Percentiles rank a stretch among this genome's conserved stretches.
Evolutionary conservation across 2,329 filamentous ascomycete genomes (phyloP).

Genomic region (Blumeria hordei): DNA sequence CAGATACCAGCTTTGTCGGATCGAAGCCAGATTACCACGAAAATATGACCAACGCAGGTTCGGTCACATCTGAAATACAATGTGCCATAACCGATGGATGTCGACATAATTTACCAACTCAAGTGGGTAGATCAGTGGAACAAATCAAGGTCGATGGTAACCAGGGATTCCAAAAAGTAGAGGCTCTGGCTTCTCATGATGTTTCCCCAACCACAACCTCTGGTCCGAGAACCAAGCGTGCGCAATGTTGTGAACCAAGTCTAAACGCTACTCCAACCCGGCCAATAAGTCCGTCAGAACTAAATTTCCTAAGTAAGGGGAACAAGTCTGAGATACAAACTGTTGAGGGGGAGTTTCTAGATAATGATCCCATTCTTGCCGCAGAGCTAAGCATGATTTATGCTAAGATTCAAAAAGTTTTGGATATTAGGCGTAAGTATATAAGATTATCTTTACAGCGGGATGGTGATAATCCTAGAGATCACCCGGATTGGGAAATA

Average conservation of each 20-base stretch:
- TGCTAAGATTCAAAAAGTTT: slow-evolving; percentile 68
- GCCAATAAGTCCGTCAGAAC: neutral
- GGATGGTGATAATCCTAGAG: slow-evolving; percentile 65
- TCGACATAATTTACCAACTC: neutral
- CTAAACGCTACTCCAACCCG: neutral
- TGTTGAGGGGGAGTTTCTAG: slow-evolving; percentile 25
- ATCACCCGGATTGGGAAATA: slow-evolving; percentile 60
- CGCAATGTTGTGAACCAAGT: neutral
- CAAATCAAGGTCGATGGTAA: neutral
- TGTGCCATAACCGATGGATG: neutral
- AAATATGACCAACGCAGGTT: neutral
- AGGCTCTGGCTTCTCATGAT: neutral
- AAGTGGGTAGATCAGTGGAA: neutral
- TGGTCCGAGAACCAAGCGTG: too few relatives aligned
- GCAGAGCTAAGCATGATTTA: slow-evolving; percentile 71
- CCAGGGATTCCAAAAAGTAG: neutral
- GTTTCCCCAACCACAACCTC: neutral
- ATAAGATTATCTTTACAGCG: slow-evolving; percentile 66
- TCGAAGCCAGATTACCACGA: neutral
- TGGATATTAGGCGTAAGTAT: slow-evolving; percentile 75
- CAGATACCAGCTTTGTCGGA: neutral
- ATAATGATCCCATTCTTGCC: slow-evolving; percentile 57
- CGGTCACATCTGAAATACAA: neutral
- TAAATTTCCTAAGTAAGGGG: neutral
- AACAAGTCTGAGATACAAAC: neutral